Conservation (phyloP, 2,329 filamentous ascomycete genomes). For the Seiridium unicorne region DNA sequence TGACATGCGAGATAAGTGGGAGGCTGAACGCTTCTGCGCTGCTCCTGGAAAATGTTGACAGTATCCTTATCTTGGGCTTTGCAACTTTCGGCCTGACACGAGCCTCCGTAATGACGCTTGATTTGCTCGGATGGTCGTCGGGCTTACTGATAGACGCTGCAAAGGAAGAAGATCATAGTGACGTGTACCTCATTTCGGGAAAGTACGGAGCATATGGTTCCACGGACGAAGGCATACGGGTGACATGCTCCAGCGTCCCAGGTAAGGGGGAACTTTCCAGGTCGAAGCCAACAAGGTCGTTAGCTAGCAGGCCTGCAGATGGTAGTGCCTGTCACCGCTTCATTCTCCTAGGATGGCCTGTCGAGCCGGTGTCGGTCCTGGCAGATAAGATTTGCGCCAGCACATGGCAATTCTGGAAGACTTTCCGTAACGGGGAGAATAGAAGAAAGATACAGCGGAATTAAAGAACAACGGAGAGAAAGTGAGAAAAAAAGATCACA, state of each 20-base stretch:
- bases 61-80: no score
- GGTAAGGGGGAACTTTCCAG: no score
- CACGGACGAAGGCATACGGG: not conserved
- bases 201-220: not conserved
- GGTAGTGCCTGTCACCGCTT: slow-evolving; percentile 4
- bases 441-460: no score
- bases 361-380: slow-evolving; percentile 4
- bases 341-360: not conserved
- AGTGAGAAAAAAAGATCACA: no score
- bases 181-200: slow-evolving; percentile 7
- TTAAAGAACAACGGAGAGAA: no score
- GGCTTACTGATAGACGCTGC: not conserved
- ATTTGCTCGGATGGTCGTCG: not conserved
- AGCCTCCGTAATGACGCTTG: not conserved
- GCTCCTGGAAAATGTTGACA: not conserved
- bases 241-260: not conserved
- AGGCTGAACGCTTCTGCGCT: not conserved
- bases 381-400: not conserved
- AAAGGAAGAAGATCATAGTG: not conserved
- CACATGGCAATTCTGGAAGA: not conserved
- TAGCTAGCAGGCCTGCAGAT: not conserved
- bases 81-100: no score
- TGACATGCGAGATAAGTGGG: not conserved
- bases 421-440: no score
- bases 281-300: not conserved